Conservation (phyloP, 371 early-diverging fungal species). For the Batkoa obscura region DNA sequence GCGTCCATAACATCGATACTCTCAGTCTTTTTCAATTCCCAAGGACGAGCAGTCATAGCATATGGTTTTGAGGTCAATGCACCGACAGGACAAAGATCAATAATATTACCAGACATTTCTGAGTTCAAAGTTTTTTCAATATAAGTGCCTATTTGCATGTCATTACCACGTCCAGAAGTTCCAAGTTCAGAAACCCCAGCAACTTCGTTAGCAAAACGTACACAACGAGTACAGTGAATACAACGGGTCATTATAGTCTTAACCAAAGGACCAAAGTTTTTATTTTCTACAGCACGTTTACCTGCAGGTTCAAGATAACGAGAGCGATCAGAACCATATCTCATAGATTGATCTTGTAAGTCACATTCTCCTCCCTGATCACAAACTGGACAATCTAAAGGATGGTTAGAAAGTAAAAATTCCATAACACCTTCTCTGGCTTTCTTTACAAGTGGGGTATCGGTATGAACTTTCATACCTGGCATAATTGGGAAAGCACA, state of each 20-base stretch:
- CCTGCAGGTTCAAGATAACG: constrained; percentile 67
- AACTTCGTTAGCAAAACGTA: constrained; percentile 94
- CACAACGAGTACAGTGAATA: constrained; percentile 98
- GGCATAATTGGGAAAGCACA: constrained; percentile 95
- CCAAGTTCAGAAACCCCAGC: constrained; percentile 92
- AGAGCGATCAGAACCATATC: constrained; percentile 87
- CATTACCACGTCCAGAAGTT: constrained; percentile 89
- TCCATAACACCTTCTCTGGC: constrained; percentile 98
- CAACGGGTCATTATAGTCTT: constrained; percentile 94
- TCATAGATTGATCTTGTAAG: constrained; percentile 90
- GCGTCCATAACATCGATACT: constrained; percentile 90
- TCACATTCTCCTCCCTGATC: constrained; percentile 99
- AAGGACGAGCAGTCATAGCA: constrained; percentile 82
- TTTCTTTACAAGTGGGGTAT: constrained; percentile 84
- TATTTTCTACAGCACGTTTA: constrained; percentile 94
- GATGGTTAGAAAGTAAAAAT: constrained; percentile 92
- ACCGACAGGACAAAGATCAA: constrained; percentile 96
- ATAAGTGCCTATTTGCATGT: constrained; percentile 95
- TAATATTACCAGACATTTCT: constrained; percentile 93
- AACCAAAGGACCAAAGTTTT: constrained; percentile 89
- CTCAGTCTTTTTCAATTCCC: constrained; percentile 94
- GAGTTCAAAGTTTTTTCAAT: constrained; percentile 71
- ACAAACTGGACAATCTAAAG: constrained; percentile 95
- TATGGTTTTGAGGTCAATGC: constrained; percentile 94
- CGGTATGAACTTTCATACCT: constrained; percentile 91